Percentiles rank a stretch among this genome's conserved stretches.
phyloP scores from a whole-genome alignment of 495 filamentous ascomycete genomes.

The Penicillium antarcticum region DNA sequence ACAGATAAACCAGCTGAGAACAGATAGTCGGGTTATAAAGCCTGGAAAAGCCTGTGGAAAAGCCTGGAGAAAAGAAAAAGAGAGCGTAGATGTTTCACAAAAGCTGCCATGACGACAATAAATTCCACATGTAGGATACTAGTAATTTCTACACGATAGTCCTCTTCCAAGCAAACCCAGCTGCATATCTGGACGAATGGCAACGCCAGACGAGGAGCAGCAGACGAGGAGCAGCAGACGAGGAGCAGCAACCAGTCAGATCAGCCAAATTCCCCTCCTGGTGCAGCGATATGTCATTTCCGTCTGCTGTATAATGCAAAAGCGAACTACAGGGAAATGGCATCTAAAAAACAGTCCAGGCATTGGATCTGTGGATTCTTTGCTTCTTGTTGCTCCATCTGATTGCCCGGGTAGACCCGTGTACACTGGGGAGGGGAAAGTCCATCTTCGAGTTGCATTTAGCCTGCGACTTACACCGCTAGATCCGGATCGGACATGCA shows the following conservation, averaged over 20 bases:
- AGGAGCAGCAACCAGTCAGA: conserved; percentile 17
- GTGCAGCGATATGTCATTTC: conserved; percentile 31
- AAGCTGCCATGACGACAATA: conserved; percentile 1
- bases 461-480: conserved; percentile 27
- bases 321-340: not conserved
- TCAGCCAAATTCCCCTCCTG: conserved; percentile 2
- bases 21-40: conserved; percentile 11
- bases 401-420: conserved; percentile 8
- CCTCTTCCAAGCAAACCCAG: conserved; percentile 9
- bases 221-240: too few relatives aligned
- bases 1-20: conserved; percentile 1
- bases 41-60: not conserved
- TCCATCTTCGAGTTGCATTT: conserved; percentile 12
- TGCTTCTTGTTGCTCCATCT: not conserved
- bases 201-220: conserved; percentile 3
- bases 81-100: conserved; percentile 14
- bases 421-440: conserved; percentile 4
- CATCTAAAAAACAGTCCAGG: not conserved
- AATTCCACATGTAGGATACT: conserved; percentile 3
- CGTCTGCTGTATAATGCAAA: conserved; percentile 4
- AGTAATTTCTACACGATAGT: conserved; percentile 2
- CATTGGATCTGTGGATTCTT: conserved; percentile 2
- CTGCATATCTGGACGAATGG: conserved; percentile 16
- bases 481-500: conserved; percentile 21
- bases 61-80: not conserved